phyloP scores from a whole-genome alignment of 139 green algal genomes.

The Chara braunii region DNA sequence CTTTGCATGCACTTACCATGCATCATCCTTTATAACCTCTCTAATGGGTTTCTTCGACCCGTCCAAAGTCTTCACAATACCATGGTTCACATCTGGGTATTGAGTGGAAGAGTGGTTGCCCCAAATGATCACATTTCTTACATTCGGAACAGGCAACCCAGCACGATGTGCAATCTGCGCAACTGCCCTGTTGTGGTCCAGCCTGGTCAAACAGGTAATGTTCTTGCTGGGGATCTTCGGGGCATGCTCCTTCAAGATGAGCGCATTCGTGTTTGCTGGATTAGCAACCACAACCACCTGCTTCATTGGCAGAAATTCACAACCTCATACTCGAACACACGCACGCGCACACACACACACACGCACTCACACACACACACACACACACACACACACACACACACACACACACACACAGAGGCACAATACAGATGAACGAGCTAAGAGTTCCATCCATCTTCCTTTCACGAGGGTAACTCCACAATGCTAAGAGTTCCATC shows the following conservation, averaged over 20 bases:
- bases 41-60: conserved; percentile 62
- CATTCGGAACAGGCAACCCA: conserved; percentile 56
- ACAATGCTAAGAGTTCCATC: too few relatives aligned
- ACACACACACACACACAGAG: too few relatives aligned
- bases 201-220: conserved; percentile 83
- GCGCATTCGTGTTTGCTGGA: conserved; percentile 89
- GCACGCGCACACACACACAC: too few relatives aligned
- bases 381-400: too few relatives aligned
- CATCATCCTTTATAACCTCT: conserved; percentile 44
- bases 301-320: too few relatives aligned
- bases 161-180: conserved; percentile 69
- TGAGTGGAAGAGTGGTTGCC: conserved; percentile 91
- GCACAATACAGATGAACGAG: too few relatives aligned
- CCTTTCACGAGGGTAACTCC: too few relatives aligned
- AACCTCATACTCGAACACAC: too few relatives aligned
- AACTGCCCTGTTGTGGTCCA: conserved; percentile 93
- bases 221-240: conserved; percentile 75
- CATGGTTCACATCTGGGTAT: conserved; percentile 91
- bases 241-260: conserved; percentile 77
- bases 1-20: too few relatives aligned
- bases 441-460: too few relatives aligned
- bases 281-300: conserved; percentile 91
- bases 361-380: too few relatives aligned
- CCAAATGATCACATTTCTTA: conserved; percentile 94
- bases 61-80: conserved; percentile 46